Evolutionary conservation across 164 flowering plant species (phyloP), one percentile per base, ranked within the genome.

Genomic region (Warburgia ugandensis): DNA sequence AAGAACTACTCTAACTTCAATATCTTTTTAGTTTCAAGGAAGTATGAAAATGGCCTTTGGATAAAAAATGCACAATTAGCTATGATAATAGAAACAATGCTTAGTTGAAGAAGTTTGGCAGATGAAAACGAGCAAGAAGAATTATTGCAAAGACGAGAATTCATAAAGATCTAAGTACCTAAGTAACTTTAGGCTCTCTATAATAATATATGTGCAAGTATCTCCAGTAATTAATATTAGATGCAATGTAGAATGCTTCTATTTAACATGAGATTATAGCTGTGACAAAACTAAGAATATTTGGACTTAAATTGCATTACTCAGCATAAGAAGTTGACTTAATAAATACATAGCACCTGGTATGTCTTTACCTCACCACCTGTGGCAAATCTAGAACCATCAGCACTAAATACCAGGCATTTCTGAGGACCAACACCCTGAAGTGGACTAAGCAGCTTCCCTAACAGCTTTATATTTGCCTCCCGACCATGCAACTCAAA

Each of bases 341-440:
- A 38, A 38, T 3, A 13, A 39, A 39, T 16, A 7, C 20, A 22
- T 5, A 39, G n/a, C n/a, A n/a, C n/a, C n/a, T n/a, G n/a, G 43
- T 7, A 16, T 37, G 33, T 11, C 23, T 50, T 42, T 72, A 92
- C 98, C 78, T 65, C 74, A 25, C 94, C 97, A 60, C 97, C 99
- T 39, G 78, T 52, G 25, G 97, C 97, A 60, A 94, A 70, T 72
- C 64, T 76, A 54, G 94, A 80, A 50, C 99, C 97, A 72, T 94
- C 99, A 55, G 72, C 64, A 63, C 99, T 88, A 65, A 94, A 94
- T 25, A 80, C 77, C 10, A 84, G 22, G 55, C 96, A 84, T 48
- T 77, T 88, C 58, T 94, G 99, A 29, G 61, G 82, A 55, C 95
- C 94, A 62, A 77, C 77, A 61, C 61, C 78, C 56, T 78, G 68